Base-by-base conservation (phyloP, 164 flowering plant species). In the Vitis riparia region DNA sequence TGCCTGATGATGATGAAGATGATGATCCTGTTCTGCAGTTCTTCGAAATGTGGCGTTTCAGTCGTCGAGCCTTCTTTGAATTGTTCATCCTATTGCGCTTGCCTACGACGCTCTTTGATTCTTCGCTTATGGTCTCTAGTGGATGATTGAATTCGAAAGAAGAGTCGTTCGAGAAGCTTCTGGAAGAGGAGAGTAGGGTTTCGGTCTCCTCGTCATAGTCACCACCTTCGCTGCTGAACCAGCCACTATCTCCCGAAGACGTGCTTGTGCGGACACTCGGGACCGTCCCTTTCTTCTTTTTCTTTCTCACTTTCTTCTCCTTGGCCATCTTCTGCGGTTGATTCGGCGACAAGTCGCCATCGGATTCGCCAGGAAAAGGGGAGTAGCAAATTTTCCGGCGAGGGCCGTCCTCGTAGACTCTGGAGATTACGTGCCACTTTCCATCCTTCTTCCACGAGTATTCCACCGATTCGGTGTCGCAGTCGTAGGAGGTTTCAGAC, bases 161-260 rank as follows among this genome's bases (percentile, higher is more conserved):
- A 2, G 71, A 62, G 23, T 68, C 65, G 50, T 62, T 60, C 9
- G 72, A 51, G 23, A 67, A 57, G 68, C 62, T 76, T 67, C 59
- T 55, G 7, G 44, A 37, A 13, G 70, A 65, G 58, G 75, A 71
- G 12, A 72, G 5, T 3, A 68, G 27, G 13, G 65, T 32, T n/a
- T 77, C 68, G 11, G 51, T 70, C 55, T 69, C 76, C 10, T 71
- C 74, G 4, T 49, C 52, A 1, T 5, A 37, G 44, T 37, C 44
- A 37, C 44, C 44, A 6, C 44, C 67, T 61, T 70, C 71, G 68
- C 71, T 71, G 8, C 73, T 67, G 37, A 71, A 71, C 71, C 71
- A 62, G 14, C 64, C 67, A 47, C 64, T 47, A 32, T 69, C 68
- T 7, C 32, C 69, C 1, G 68, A 62, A 23, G 71, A 63, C 64